Evolutionary conservation across 2,329 filamentous ascomycete genomes (phyloP), one percentile per base, ranked within the genome.

Genomic region (Ambrosiella xylebori): DNA sequence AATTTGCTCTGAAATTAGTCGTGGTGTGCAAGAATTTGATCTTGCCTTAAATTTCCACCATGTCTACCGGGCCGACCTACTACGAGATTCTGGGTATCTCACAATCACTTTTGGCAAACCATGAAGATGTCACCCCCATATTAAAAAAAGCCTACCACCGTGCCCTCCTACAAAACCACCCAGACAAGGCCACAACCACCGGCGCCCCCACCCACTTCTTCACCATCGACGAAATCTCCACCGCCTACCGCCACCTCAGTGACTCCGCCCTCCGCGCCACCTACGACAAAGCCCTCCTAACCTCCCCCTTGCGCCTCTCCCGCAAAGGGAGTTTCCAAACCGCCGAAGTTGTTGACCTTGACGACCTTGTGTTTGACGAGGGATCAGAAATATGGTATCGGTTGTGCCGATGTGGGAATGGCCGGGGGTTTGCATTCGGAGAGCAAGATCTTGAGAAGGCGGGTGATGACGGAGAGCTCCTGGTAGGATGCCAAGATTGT

Each of bases 401-500:
- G 49, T 64, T 71, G 13, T 85, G 82, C 68, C 76, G 82, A 56
- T 85, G 82, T 66, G 82, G 82, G 44, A 84, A 84, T 65, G 71
- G 73, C 38, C 72, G 74, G 44, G 81, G 81, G 1, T 85, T 79
- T 65, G 66, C 75, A 36, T 76, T 85, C 61, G 69, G 67, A 13
- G 81, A 85, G 67, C 68, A 67, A 7, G 80, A 85, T 65, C 69
- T 85, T 54, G 77, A 81, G 62, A 78, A 77, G 65, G 77, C 74
- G 44, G 74, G 72, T 51, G 76, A 79, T 55, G 72, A 77, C 61
- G 77, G 81, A 7, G 79, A 82, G 65, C 67, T 85, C 52, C 73
- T 83, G 66, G 80, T 85, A 45, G 81, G 79, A 9, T 85, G 82
- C 64, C 72, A 73, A 58, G 81, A 84, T 64, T 85, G 82, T 63